A percentile compares a stretch with the other conserved stretches of the same genome.
Conservation (phyloP, 441 rosid species). For the Euphorbia celastroides region DNA sequence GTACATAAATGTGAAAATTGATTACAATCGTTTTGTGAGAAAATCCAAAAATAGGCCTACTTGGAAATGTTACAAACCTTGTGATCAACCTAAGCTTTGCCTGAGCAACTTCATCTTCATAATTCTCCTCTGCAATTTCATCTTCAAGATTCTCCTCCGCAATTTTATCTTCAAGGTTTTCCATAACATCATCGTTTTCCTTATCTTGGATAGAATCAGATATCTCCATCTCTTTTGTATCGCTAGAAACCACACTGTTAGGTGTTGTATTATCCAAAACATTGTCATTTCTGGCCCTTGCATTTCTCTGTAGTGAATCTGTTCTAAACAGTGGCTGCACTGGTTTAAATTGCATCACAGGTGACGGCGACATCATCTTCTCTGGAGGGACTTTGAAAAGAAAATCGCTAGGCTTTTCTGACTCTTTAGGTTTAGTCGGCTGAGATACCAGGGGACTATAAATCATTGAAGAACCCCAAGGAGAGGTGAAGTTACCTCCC, state of each 20-base stretch:
- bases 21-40: constrained; percentile 1
- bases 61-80: constrained; percentile 45
- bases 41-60: not conserved
- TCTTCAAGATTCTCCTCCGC: constrained; percentile 42
- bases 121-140: constrained; percentile 58
- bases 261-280: constrained; percentile 28
- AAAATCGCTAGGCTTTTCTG: constrained; percentile 30
- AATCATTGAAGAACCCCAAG: constrained; percentile 33
- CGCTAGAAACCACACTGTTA: constrained; percentile 24
- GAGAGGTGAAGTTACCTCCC: constrained; percentile 26
- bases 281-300: constrained; percentile 22
- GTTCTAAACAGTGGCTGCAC: constrained; percentile 31
- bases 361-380: constrained; percentile 26
- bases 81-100: constrained; percentile 82
- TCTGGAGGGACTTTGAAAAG: constrained; percentile 26
- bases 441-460: constrained; percentile 34
- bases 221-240: constrained; percentile 36
- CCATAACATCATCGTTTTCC: constrained; percentile 24
- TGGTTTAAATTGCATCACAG: constrained; percentile 32
- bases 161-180: constrained; percentile 47
- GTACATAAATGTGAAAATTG: constrained; percentile 21
- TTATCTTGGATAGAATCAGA: constrained; percentile 32
- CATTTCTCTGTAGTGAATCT: constrained; percentile 34
- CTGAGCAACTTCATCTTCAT: constrained; percentile 28
- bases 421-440: constrained; percentile 26